Evolutionary conservation across 2,329 filamentous ascomycete genomes (phyloP).

Genomic region (Alternaria triticimaculans): DNA sequence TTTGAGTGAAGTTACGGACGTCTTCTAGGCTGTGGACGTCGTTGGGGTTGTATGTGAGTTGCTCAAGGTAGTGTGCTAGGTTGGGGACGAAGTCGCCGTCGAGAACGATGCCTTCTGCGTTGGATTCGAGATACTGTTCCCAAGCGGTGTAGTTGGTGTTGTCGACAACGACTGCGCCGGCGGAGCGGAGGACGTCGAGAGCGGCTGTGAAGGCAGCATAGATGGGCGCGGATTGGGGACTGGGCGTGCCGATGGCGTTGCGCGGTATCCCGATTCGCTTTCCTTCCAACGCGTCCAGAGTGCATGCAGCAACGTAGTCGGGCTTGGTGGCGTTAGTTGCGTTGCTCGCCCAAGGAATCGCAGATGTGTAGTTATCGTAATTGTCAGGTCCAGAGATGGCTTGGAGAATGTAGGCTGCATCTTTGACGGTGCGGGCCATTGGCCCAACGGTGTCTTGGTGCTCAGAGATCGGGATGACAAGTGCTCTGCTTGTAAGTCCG

Average conservation of each 20-base stretch:
- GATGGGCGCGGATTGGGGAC: constrained; percentile 44
- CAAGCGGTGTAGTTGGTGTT: constrained; percentile 65
- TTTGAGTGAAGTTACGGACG: constrained; percentile 63
- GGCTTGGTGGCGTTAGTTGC: constrained; percentile 55
- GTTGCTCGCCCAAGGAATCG: constrained; percentile 57
- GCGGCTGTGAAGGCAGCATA: constrained; percentile 63
- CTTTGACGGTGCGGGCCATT: constrained; percentile 65
- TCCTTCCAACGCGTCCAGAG: constrained; percentile 59
- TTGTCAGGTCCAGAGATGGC: constrained; percentile 63
- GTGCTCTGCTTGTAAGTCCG: constrained; percentile 66
- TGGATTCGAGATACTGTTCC: constrained; percentile 52
- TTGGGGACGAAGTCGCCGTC: constrained; percentile 66
- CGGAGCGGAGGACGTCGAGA: constrained; percentile 59
- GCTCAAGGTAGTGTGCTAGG: constrained; percentile 63
- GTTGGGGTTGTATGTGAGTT: constrained; percentile 65
- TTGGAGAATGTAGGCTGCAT: constrained; percentile 64
- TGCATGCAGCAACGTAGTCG: constrained; percentile 67
- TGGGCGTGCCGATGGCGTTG: constrained; percentile 59
- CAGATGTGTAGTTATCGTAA: constrained; percentile 64
- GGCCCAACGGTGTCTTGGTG: constrained; percentile 65
- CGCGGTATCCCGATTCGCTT: constrained; percentile 70
- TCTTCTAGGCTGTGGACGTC: constrained; percentile 60
- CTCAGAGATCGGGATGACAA: constrained; percentile 70
- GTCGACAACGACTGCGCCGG: constrained; percentile 67
- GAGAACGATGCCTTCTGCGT: constrained; percentile 56